Evolutionary conservation across 169 alveolate species (phyloP).

Genomic region (Amoebophrya sp.): DNA sequence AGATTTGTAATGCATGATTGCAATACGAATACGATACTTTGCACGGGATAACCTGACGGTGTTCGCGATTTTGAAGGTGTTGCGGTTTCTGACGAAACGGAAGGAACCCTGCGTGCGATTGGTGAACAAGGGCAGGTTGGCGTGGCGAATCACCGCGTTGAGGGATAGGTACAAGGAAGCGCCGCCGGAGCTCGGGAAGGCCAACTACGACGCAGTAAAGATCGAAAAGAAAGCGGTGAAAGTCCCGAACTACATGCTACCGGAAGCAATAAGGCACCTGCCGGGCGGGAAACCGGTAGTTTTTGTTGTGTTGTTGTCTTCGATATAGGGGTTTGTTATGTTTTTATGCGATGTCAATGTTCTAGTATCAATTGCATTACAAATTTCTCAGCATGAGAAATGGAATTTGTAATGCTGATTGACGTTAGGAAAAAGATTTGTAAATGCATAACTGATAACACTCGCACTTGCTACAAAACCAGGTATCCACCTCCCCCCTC

Average conservation of each 20-base stretch:
- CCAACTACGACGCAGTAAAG: not conserved
- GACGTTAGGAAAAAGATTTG: too few species aligned
- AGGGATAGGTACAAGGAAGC: not conserved
- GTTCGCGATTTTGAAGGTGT: not conserved
- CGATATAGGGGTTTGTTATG: too few species aligned
- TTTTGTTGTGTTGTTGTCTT: not conserved
- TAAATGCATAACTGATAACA: too few species aligned
- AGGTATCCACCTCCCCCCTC: too few species aligned
- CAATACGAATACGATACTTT: too few species aligned
- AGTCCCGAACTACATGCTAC: not conserved
- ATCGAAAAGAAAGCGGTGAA: not conserved
- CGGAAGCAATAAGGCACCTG: not conserved
- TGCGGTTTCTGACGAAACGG: not conserved
- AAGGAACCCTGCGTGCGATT: not conserved
- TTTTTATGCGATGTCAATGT: too few species aligned
- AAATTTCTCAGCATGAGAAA: too few species aligned
- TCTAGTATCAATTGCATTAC: too few species aligned
- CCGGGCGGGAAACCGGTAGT: not conserved
- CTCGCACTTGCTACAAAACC: too few species aligned
- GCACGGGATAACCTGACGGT: too few species aligned
- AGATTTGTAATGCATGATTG: too few species aligned
- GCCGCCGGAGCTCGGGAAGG: not conserved
- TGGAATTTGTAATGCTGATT: too few species aligned
- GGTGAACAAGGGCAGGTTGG: not conserved
- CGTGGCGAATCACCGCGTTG: not conserved